phyloP scores from a whole-genome alignment of 2,329 filamentous ascomycete species.

The Monosporascus sp. region DNA sequence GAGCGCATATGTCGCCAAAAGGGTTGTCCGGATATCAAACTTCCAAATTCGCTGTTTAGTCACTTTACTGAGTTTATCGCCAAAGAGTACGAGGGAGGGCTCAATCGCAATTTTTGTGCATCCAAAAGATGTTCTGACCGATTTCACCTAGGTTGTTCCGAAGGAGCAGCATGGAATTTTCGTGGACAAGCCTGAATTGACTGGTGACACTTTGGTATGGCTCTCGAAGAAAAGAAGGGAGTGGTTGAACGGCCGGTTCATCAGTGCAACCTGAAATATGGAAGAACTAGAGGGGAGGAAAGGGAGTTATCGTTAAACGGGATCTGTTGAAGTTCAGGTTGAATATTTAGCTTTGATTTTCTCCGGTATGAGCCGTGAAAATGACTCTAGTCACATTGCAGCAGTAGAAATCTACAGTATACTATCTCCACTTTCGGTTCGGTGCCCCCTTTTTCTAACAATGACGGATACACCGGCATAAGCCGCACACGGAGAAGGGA shows the following conservation, averaged over 20 bases:
- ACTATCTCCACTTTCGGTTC: no score
- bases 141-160: constrained; percentile 27
- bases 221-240: constrained; percentile 10
- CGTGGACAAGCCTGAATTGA: constrained; percentile 20
- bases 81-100: constrained; percentile 35
- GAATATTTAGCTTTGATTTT: background rate
- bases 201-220: constrained; percentile 15
- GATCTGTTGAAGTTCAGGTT: constrained; percentile 20
- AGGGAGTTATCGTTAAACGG: constrained; percentile 15
- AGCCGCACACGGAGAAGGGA: no score
- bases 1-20: constrained; percentile 25
- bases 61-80: constrained; percentile 36
- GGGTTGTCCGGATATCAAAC: constrained; percentile 37
- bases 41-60: constrained; percentile 35
- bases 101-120: constrained; percentile 33
- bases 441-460: no score
- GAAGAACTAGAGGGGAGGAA: constrained; percentile 19
- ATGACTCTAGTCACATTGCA: no score
- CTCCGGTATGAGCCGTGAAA: no score
- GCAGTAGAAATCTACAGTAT: no score
- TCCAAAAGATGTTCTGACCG: constrained; percentile 37
- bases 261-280: constrained; percentile 21
- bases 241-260: constrained; percentile 19
- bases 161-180: constrained; percentile 8
- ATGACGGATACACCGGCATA: no score